Conservation (phyloP, 2,329 filamentous ascomycete species). For the Chaetomiaceae sp. region DNA sequence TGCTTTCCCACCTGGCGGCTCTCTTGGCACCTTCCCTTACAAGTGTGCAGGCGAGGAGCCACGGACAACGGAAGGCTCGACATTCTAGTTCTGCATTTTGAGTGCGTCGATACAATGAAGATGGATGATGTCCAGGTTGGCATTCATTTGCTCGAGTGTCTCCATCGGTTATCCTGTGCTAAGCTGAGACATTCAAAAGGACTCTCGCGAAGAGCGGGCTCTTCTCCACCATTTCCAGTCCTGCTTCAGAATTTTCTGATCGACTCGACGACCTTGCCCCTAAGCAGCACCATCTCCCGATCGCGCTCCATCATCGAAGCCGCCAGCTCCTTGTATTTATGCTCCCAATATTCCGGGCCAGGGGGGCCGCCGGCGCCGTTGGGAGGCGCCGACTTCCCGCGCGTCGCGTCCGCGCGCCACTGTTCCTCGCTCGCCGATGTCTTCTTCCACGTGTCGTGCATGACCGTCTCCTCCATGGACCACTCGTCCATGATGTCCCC, state of each 20-base stretch:
- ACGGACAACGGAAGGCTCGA: too few species aligned
- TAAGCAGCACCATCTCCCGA: slow-evolving; percentile 42
- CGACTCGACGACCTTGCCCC: slow-evolving; percentile 37
- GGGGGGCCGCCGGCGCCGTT: background rate
- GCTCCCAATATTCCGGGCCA: slow-evolving; percentile 39
- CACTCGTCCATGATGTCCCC: slow-evolving; percentile 49
- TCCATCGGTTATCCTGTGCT: too few species aligned
- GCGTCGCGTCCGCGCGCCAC: background rate
- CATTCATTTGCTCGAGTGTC: too few species aligned
- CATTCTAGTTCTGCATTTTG: too few species aligned
- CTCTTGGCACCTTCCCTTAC: too few species aligned
- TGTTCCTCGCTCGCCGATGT: background rate
- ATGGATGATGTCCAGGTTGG: too few species aligned
- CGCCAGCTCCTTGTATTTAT: slow-evolving; percentile 51
- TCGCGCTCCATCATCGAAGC: slow-evolving; percentile 54
- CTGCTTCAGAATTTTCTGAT: slow-evolving; percentile 20
- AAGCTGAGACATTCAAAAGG: too few species aligned
- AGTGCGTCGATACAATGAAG: too few species aligned
- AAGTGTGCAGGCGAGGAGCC: too few species aligned
- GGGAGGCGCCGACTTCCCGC: background rate
- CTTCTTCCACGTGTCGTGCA: slow-evolving; percentile 35
- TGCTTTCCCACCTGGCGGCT: too few species aligned
- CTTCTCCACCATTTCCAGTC: too few species aligned
- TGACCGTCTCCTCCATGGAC: slow-evolving; percentile 44
- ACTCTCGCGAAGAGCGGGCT: slow-evolving; percentile 21